These are phyloP conservation scores for Colletotrichum camelliae DNA, from an alignment of 2,329 filamentous ascomycete species.

Conservation along the genomic window DNA sequence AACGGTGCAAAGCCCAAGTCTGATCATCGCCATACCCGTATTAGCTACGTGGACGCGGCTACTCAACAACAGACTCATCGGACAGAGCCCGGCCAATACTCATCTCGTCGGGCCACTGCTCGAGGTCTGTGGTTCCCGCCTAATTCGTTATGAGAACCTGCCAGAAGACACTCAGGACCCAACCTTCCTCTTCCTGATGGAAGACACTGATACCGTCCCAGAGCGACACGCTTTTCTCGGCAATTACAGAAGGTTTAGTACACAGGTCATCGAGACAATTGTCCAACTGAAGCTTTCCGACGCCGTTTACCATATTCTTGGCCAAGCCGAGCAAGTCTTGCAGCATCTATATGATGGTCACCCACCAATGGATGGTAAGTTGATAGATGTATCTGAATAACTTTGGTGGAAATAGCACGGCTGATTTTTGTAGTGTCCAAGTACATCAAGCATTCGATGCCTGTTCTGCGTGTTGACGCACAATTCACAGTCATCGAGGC, in stretches of 20 bases:
- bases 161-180: slow-evolving; percentile 83
- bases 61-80: slow-evolving; percentile 73
- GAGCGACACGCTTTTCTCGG: slow-evolving; percentile 94
- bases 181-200: slow-evolving; percentile 81
- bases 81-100: slow-evolving; percentile 65
- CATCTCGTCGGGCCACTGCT: slow-evolving; percentile 77
- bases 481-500: slow-evolving; percentile 91
- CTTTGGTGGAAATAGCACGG: background rate
- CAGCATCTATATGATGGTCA: slow-evolving; percentile 76
- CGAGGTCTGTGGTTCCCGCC: slow-evolving; percentile 80
- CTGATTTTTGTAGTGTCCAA: slow-evolving; percentile 46
- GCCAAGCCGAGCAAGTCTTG: slow-evolving; percentile 75
- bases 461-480: slow-evolving; percentile 82
- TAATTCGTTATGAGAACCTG: slow-evolving; percentile 87
- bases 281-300: slow-evolving; percentile 83
- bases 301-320: slow-evolving; percentile 86
- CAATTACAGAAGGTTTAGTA: slow-evolving; percentile 92
- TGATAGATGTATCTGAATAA: background rate
- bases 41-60: slow-evolving; percentile 89
- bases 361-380: slow-evolving; percentile 69
- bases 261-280: slow-evolving; percentile 85
- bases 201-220: slow-evolving; percentile 94
- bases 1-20: slow-evolving; percentile 83
- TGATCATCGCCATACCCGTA: slow-evolving; percentile 92
- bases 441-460: slow-evolving; percentile 73